These are phyloP conservation scores for Amanita pseudoporphyria DNA, from an alignment of 768 basidiomycete genomes.

Conservation along the genomic window DNA sequence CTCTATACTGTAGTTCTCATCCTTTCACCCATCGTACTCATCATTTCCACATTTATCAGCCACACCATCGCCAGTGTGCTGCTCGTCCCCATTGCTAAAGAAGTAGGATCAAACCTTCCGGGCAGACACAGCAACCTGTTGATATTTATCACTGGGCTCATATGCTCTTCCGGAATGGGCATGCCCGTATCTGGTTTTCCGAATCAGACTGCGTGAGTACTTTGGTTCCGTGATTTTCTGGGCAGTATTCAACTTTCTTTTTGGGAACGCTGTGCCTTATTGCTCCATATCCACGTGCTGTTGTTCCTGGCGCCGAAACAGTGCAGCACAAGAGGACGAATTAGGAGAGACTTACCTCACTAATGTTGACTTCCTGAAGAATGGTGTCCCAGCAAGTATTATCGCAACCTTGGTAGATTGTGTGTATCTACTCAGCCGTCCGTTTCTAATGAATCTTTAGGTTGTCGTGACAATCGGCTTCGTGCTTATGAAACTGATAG, in stretches of 20 bases:
- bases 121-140: conserved; percentile 68
- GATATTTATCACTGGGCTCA: conserved; percentile 87
- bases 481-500: conserved; percentile 60
- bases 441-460: conserved; percentile 23
- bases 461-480: conserved; percentile 84
- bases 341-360: conserved; percentile 82
- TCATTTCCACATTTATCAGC: conserved; percentile 93
- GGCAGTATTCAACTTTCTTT: not conserved
- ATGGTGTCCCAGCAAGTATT: conserved; percentile 90
- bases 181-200: conserved; percentile 99
- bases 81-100: conserved; percentile 91
- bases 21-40: conserved; percentile 61
- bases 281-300: no score
- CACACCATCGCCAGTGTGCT: conserved; percentile 96
- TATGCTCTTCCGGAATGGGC: conserved; percentile 96
- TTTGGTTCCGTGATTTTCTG: conserved; percentile 11
- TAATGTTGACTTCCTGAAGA: conserved; percentile 85
- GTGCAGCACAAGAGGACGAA: conserved; percentile 91
- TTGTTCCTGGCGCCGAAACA: conserved; percentile 16
- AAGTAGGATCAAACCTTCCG: conserved; percentile 75
- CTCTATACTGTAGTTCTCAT: conserved; percentile 66
- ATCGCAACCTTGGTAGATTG: conserved; percentile 67
- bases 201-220: conserved; percentile 87
- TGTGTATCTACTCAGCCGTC: not conserved
- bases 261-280: not conserved